Conservation (phyloP, 768 basidiomycete genomes). For the Pleurotus citrinopileatus region DNA sequence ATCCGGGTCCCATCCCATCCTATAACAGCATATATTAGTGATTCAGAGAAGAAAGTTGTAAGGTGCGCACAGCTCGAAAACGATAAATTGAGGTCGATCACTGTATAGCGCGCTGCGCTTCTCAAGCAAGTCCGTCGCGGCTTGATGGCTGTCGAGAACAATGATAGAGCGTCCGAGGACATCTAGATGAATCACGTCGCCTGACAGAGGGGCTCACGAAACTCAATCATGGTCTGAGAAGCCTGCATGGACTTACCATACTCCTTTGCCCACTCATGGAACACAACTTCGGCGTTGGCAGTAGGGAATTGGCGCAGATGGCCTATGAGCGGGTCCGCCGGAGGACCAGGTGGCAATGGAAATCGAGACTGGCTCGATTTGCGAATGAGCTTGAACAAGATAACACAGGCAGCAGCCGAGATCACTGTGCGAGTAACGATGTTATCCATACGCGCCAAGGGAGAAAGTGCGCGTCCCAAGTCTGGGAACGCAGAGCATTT, state of each 20-base stretch:
- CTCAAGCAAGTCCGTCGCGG: not conserved
- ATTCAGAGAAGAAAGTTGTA: not conserved
- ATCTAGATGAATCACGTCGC: not conserved
- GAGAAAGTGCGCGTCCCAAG: not conserved
- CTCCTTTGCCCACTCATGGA: not conserved
- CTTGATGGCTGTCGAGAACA: not conserved
- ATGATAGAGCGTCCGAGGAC: not conserved
- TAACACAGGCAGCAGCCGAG: too few species aligned
- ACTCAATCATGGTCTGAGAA: not conserved
- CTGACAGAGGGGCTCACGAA: not conserved
- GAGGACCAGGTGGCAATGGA: not conserved
- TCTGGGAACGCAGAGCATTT: too few species aligned
- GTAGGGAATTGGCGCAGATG: not conserved
- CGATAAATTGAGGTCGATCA: not conserved
- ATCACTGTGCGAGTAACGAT: too few species aligned
- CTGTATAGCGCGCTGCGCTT: slow-evolving; percentile 1
- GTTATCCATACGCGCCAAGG: not conserved
- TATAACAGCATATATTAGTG: not conserved
- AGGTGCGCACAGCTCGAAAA: not conserved
- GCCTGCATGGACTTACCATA: not conserved
- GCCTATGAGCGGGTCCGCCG: not conserved
- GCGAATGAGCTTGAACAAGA: too few species aligned
- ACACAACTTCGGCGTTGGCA: not conserved
- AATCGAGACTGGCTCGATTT: too few species aligned
- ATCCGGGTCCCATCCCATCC: slow-evolving; percentile 17